These are phyloP conservation scores for Clarkia xantiana DNA, from an alignment of 345 rosid species.

Conservation along the genomic window DNA sequence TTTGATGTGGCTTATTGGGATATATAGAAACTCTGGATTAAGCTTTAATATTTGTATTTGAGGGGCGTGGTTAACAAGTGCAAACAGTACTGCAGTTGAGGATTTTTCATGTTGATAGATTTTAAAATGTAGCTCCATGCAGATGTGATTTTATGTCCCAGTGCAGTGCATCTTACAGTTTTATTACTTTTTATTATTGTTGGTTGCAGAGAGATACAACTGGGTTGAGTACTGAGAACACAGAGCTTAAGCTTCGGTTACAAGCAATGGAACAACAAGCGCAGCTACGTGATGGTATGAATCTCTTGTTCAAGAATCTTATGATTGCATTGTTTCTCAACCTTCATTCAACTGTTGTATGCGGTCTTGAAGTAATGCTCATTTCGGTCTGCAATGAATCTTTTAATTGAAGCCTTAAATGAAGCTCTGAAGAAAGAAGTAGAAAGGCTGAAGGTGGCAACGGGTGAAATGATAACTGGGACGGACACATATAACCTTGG, in stretches of 20 bases:
- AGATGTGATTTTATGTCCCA: too few relatives aligned
- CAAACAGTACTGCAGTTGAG: too few relatives aligned
- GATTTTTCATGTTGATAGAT: too few relatives aligned
- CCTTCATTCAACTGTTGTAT: not conserved
- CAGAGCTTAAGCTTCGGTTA: slow-evolving; percentile 83
- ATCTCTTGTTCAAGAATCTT: too few relatives aligned
- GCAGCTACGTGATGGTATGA: slow-evolving; percentile 68
- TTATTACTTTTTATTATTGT: not conserved
- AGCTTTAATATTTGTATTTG: too few relatives aligned
- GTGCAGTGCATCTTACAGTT: not conserved
- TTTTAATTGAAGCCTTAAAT: slow-evolving; percentile 40
- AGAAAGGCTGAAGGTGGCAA: slow-evolving; percentile 59
- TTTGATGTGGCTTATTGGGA: too few relatives aligned
- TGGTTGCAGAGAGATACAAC: slow-evolving; percentile 68
- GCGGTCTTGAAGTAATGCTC: not conserved
- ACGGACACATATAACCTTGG: slow-evolving; percentile 53
- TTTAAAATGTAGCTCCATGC: too few relatives aligned
- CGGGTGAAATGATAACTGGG: slow-evolving; percentile 52
- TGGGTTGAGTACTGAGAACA: slow-evolving; percentile 64
- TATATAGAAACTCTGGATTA: too few relatives aligned
- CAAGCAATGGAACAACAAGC: slow-evolving; percentile 92
- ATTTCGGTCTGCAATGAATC: slow-evolving; percentile 4
- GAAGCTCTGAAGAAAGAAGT: slow-evolving; percentile 86
- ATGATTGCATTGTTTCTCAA: not conserved
- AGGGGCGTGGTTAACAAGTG: too few relatives aligned